These are phyloP conservation scores for Kwoniella newhampshirensis DNA, from an alignment of 768 basidiomycete genomes.

Conservation along the genomic window DNA sequence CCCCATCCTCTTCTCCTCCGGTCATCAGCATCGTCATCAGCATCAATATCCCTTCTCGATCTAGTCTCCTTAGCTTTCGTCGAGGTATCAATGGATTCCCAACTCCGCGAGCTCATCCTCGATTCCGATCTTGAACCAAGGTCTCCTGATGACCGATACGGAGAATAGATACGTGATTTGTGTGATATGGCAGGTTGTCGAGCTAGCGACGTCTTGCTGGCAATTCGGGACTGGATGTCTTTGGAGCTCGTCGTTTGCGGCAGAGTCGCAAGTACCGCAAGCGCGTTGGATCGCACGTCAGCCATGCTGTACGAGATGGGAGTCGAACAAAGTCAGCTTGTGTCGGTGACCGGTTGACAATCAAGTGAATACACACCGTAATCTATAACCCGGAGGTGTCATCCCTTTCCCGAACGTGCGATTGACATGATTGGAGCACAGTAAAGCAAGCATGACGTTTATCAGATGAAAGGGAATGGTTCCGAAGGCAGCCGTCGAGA, in stretches of 20 bases:
- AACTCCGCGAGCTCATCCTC: conserved; percentile 8
- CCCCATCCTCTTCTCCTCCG: conserved; percentile 6
- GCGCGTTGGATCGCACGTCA: conserved; percentile 43
- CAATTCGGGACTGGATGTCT: neutral
- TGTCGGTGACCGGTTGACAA: neutral
- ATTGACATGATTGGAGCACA: conserved; percentile 69
- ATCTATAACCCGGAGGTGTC: conserved; percentile 63
- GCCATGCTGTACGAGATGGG: conserved; percentile 16
- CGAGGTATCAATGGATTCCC: neutral
- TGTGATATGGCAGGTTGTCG: conserved; percentile 12
- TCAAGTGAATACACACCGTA: conserved; percentile 49
- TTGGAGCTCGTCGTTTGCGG: conserved; percentile 15
- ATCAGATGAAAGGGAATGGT: conserved; percentile 63
- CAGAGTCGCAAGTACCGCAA: conserved; percentile 26
- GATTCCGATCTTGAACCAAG: neutral
- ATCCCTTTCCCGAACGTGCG: conserved; percentile 66
- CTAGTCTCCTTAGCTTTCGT: neutral
- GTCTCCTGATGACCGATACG: conserved; percentile 1
- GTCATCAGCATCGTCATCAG: too few relatives aligned
- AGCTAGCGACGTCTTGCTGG: neutral
- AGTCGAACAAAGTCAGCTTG: neutral
- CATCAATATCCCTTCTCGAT: too few relatives aligned
- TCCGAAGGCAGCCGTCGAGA: conserved; percentile 62
- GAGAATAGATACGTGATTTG: conserved; percentile 4
- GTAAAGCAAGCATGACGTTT: conserved; percentile 62